Conservation (phyloP, 805 yeast species). For the Metschnikowia peoriensis region DNA sequence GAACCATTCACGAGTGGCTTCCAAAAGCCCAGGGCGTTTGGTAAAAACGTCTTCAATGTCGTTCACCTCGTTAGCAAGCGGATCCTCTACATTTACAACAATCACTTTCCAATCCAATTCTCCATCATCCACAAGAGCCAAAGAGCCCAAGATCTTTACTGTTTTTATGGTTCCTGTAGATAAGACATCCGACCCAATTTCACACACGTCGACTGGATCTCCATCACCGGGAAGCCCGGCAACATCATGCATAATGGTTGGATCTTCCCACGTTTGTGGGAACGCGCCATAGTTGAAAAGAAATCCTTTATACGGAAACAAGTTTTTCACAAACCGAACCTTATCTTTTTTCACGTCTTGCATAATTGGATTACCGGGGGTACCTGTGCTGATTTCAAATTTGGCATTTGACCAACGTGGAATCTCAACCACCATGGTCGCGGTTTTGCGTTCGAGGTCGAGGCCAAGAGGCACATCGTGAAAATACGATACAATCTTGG, state of each 20-base stretch:
- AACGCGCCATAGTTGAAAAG: constrained; percentile 98
- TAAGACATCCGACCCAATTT: constrained; percentile 71
- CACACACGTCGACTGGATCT: constrained; percentile 94
- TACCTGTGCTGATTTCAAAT: constrained; percentile 88
- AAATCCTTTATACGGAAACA: constrained; percentile 98
- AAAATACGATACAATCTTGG: constrained; percentile 57
- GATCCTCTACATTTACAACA: constrained; percentile 80
- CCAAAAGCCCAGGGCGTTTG: constrained; percentile 87
- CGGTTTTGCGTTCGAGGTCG: constrained; percentile 37
- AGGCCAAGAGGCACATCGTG: constrained; percentile 68
- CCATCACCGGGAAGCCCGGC: constrained; percentile 70
- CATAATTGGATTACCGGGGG: constrained; percentile 82
- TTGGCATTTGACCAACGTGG: constrained; percentile 99
- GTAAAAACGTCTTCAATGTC: constrained; percentile 90
- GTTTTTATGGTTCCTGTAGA: constrained; percentile 74
- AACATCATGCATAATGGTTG: constrained; percentile 53
- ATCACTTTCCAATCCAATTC: constrained; percentile 92
- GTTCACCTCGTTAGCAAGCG: constrained; percentile 79
- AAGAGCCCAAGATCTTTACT: constrained; percentile 89
- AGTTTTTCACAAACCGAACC: constrained; percentile 92
- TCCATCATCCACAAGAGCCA: constrained; percentile 93
- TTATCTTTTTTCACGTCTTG: constrained; percentile 98
- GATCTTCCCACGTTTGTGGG: constrained; percentile 91
- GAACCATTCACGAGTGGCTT: constrained; percentile 97
- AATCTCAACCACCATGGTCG: constrained; percentile 87